A percentile compares a stretch with the other conserved stretches of the same genome.
These are phyloP conservation scores for Hibiscus mutabilis DNA, from an alignment of 345 rosid species.

Conservation along the genomic window DNA sequence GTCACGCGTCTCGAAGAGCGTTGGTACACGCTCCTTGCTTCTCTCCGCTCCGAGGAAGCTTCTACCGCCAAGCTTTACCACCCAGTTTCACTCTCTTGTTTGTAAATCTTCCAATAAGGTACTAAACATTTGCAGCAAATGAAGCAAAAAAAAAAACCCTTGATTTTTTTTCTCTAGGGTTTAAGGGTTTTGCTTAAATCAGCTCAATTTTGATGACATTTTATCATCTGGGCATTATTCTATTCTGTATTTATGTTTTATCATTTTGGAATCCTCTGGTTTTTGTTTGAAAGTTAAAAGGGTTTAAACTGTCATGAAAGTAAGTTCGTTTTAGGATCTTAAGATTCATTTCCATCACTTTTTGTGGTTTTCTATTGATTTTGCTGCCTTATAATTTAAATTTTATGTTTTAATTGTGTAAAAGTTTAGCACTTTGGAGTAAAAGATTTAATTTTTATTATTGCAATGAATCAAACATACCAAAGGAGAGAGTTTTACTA, in stretches of 20 bases:
- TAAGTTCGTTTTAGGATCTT: neutral
- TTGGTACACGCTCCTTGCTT: constrained; percentile 36
- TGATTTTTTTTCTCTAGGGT: constrained; percentile 40
- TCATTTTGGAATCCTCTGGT: neutral
- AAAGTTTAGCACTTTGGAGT: neutral
- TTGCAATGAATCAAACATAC: neutral
- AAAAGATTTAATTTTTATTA: neutral
- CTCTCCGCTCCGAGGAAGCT: constrained; percentile 30
- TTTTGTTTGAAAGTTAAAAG: neutral
- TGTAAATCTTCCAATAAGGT: constrained; percentile 34
- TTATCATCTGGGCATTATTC: neutral
- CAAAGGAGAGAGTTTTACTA: neutral
- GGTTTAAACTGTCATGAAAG: neutral
- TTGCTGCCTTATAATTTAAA: neutral
- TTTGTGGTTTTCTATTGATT: neutral
- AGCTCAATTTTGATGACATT: neutral
- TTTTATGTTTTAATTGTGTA: neutral
- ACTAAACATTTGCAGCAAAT: neutral
- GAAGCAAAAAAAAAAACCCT: neutral
- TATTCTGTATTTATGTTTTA: neutral
- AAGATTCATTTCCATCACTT: neutral
- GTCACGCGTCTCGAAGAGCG: constrained; percentile 47
- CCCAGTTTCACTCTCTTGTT: constrained; percentile 34
- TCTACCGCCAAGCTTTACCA: constrained; percentile 24
- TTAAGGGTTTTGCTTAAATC: constrained; percentile 20